These are phyloP conservation scores for Tolypocladium tropicale DNA, from an alignment of 2,329 filamentous ascomycete species.

Conservation along the genomic window DNA sequence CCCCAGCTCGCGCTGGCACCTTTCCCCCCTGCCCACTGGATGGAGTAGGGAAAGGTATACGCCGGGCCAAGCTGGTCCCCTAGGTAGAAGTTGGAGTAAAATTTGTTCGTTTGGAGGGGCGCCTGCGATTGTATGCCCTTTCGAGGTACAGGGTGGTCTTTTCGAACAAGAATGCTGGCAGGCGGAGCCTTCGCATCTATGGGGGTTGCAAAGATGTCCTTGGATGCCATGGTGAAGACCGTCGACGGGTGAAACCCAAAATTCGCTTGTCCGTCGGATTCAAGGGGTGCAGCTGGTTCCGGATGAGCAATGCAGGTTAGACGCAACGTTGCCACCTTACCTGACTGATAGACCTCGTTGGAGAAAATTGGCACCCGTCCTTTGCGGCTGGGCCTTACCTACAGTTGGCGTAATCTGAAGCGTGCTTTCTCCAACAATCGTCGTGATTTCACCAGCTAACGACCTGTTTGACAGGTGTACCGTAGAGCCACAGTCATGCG, in stretches of 20 bases:
- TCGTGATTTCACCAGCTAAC: too few species aligned
- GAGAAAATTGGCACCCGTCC: neutral
- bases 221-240: conserved; percentile 14
- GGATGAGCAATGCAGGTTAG: neutral
- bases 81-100: conserved; percentile 73
- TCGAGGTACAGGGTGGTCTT: conserved; percentile 49
- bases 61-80: conserved; percentile 57
- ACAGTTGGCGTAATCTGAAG: neutral
- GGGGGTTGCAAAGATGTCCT: conserved; percentile 45
- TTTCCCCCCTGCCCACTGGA: conserved; percentile 56
- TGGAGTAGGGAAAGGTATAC: conserved; percentile 67
- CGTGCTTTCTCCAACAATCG: neutral
- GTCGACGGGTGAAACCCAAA: neutral
- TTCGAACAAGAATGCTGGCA: conserved; percentile 31
- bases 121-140: conserved; percentile 34
- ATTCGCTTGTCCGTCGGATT: neutral
- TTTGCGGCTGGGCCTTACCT: neutral
- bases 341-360: neutral
- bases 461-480: too few species aligned
- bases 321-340: neutral
- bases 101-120: conserved; percentile 67
- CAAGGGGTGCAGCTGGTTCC: neutral
- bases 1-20: conserved; percentile 62
- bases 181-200: conserved; percentile 43
- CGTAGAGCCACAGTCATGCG: too few species aligned